phyloP scores from a whole-genome alignment of 1,139 yeast genomes.

The Zygosaccharomyces sapae region DNA sequence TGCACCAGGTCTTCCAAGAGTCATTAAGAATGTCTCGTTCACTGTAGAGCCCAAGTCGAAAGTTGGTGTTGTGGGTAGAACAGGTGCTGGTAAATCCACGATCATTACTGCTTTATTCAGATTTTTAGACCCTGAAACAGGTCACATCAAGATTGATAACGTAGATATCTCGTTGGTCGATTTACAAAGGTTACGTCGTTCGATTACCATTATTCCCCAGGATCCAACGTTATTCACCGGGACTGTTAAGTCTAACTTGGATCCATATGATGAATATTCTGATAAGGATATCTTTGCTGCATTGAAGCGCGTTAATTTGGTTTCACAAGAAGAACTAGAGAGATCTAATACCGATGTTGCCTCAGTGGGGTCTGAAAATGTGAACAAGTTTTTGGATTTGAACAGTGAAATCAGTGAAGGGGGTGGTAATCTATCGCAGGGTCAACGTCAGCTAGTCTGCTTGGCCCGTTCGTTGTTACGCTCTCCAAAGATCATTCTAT shows the following conservation, averaged over 20 bases:
- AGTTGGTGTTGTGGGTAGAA: slow-evolving; percentile 94
- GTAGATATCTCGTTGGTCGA: slow-evolving; percentile 83
- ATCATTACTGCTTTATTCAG: slow-evolving; percentile 93
- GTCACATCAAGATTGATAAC: slow-evolving; percentile 77
- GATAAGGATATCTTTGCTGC: slow-evolving; percentile 80
- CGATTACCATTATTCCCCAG: slow-evolving; percentile 87
- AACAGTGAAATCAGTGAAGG: slow-evolving; percentile 75
- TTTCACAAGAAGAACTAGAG: slow-evolving; percentile 39
- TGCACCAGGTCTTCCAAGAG: slow-evolving; percentile 82
- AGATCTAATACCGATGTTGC: slow-evolving; percentile 23
- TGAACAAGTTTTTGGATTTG: slow-evolving; percentile 73
- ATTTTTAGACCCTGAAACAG: slow-evolving; percentile 86
- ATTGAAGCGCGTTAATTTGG: slow-evolving; percentile 76
- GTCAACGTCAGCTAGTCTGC: slow-evolving; percentile 92
- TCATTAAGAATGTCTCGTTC: slow-evolving; percentile 81
- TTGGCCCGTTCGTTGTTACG: slow-evolving; percentile 84
- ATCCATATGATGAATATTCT: slow-evolving; percentile 68
- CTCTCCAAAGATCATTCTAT: slow-evolving; percentile 76
- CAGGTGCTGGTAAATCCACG: slow-evolving; percentile 98
- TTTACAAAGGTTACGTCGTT: slow-evolving; percentile 71
- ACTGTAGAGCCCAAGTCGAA: slow-evolving; percentile 76
- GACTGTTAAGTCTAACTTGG: slow-evolving; percentile 74
- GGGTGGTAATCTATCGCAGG: slow-evolving; percentile 89
- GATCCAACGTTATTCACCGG: slow-evolving; percentile 90
- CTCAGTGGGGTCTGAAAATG: slow-evolving; percentile 49